Percentiles rank a stretch among this genome's conserved stretches.
Evolutionary conservation across 2,329 filamentous ascomycete species (phyloP).

Genomic region (Alternaria sp.): DNA sequence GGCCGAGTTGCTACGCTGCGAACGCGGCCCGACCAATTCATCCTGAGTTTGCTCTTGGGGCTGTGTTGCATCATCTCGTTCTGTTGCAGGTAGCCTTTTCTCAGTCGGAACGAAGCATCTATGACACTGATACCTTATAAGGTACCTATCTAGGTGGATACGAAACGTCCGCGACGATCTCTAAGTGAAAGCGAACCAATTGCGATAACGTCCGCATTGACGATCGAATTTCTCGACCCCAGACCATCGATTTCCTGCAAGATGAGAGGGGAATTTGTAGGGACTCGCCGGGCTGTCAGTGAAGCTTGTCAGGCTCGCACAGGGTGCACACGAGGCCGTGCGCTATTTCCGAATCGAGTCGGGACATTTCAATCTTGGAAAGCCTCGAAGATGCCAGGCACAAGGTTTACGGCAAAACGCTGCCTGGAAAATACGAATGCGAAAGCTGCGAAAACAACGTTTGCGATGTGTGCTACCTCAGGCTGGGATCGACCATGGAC

Average conservation of each 20-base stretch:
- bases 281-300: background rate
- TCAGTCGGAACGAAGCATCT: background rate
- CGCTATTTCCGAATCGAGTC: background rate
- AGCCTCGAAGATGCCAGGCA: background rate
- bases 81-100: background rate
- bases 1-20: background rate
- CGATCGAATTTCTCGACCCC: background rate
- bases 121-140: background rate
- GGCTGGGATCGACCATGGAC: background rate
- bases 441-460: background rate
- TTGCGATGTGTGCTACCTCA: background rate
- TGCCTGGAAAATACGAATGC: background rate
- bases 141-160: background rate
- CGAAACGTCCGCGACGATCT: background rate
- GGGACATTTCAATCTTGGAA: background rate
- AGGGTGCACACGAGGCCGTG: background rate
- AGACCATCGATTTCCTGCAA: background rate
- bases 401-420: background rate
- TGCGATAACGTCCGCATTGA: background rate
- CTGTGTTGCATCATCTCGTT: background rate
- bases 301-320: background rate
- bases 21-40: background rate
- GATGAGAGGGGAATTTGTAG: background rate
- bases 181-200: background rate
- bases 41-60: background rate